Evolutionary conservation across 306 rosid species (phyloP).

Genomic region (Quercus suber): DNA sequence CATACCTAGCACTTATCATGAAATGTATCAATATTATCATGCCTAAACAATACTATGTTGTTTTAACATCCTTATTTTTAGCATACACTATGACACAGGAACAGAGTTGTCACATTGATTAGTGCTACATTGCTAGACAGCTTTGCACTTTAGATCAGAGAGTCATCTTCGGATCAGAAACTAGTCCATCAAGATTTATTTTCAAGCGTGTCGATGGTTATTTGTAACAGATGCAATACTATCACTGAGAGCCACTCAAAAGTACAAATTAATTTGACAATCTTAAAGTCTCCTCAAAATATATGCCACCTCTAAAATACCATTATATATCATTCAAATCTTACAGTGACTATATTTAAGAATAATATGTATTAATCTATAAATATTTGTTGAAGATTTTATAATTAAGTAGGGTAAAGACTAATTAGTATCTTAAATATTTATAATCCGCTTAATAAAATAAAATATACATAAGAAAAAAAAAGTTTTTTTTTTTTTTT

Average conservation of each 20-base stretch:
- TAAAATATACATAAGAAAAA: too few species aligned
- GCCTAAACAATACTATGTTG: background rate
- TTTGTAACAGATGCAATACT: background rate
- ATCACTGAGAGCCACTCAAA: background rate
- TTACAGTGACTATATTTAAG: too few species aligned
- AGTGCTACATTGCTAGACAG: background rate
- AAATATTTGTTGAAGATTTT: too few species aligned
- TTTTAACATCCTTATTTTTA: background rate
- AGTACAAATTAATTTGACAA: slow-evolving; percentile 6
- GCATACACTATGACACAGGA: background rate
- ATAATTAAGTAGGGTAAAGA: too few species aligned
- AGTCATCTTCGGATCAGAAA: background rate
- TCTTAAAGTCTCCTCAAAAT: slow-evolving; percentile 24
- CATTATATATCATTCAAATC: too few species aligned
- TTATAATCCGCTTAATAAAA: too few species aligned
- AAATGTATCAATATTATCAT: background rate
- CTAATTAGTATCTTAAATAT: too few species aligned
- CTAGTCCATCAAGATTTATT: background rate
- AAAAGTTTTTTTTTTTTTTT: too few species aligned
- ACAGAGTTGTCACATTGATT: background rate
- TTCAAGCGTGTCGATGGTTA: background rate
- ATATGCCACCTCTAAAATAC: slow-evolving; percentile 56
- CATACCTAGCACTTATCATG: background rate
- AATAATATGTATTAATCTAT: too few species aligned
- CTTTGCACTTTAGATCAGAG: background rate